Percentiles rank a stretch among this genome's conserved stretches.
Conservation (phyloP, 2,329 filamentous ascomycete species). For the Fusarium avenaceum region DNA sequence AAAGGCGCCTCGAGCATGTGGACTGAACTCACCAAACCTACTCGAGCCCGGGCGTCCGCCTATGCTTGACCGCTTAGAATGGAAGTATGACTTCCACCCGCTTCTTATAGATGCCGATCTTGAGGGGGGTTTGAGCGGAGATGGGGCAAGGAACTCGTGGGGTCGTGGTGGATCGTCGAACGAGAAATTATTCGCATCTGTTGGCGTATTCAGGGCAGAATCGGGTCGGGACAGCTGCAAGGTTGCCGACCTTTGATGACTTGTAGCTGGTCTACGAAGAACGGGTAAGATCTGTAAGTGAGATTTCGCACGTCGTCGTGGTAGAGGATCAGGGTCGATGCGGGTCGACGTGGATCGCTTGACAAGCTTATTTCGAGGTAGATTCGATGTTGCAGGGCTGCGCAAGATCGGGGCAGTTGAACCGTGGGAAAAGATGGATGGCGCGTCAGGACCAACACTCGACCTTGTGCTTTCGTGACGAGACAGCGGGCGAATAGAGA, state of each 20-base stretch:
- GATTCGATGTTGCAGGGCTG: constrained; percentile 56
- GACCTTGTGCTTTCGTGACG: constrained; percentile 75
- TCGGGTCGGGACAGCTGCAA: constrained; percentile 67
- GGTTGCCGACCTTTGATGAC: constrained; percentile 81
- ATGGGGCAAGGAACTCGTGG: constrained; percentile 49
- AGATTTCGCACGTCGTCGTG: constrained; percentile 67
- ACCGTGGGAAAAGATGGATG: constrained; percentile 75
- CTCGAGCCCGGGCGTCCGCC: constrained; percentile 40
- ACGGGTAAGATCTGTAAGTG: constrained; percentile 74
- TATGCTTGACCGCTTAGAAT: constrained; percentile 56
- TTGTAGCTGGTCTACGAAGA: constrained; percentile 80
- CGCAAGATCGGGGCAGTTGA: constrained; percentile 73
- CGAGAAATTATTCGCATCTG: constrained; percentile 51
- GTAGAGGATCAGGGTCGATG: constrained; percentile 58
- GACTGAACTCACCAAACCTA: constrained; percentile 49
- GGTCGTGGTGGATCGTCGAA: constrained; percentile 54
- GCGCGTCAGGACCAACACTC: constrained; percentile 74
- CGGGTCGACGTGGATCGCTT: constrained; percentile 76
- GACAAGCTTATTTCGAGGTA: constrained; percentile 80
- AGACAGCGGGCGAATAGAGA: constrained; percentile 75
- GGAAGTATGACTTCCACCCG: constrained; percentile 71
- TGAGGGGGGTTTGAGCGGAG: constrained; percentile 43
- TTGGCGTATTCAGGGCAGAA: constrained; percentile 45
- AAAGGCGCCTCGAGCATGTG: constrained; percentile 40
- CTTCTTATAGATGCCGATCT: constrained; percentile 35